These are phyloP conservation scores for Kluyveromyces aestuarii DNA, from an alignment of 805 yeast species.

Conservation along the genomic window DNA sequence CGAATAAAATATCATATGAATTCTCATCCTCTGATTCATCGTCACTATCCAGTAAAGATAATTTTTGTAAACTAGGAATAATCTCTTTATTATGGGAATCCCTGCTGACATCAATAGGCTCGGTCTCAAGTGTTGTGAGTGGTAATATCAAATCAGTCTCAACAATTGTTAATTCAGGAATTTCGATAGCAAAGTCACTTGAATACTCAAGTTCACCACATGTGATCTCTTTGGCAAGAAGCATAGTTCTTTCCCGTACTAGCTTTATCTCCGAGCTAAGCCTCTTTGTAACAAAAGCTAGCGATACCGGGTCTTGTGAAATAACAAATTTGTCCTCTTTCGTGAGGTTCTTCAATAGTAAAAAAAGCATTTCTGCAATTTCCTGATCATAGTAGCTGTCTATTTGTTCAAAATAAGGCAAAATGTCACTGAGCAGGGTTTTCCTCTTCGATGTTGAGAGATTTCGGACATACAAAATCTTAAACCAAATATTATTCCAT, in stretches of 20 bases:
- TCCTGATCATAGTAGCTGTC: constrained; percentile 13
- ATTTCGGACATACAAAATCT: neutral
- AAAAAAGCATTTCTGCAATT: constrained; percentile 14
- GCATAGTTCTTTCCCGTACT: constrained; percentile 28
- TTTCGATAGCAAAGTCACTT: constrained; percentile 16
- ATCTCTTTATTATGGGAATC: neutral
- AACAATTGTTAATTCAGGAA: constrained; percentile 10
- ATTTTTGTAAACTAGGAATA: neutral
- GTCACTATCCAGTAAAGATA: constrained; percentile 14
- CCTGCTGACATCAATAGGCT: too few species aligned
- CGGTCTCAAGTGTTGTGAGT: neutral
- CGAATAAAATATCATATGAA: constrained; percentile 52
- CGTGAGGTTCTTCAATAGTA: constrained; percentile 8
- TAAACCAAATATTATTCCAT: neutral
- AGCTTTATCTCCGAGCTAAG: constrained; percentile 13
- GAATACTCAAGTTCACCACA: constrained; percentile 20
- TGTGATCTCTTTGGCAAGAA: constrained; percentile 23
- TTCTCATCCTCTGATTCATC: constrained; percentile 29
- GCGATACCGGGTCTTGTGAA: constrained; percentile 12
- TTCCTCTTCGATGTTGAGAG: neutral
- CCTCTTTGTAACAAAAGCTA: constrained; percentile 24
- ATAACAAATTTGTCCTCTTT: constrained; percentile 5
- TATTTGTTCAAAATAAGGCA: neutral
- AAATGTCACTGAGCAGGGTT: neutral
- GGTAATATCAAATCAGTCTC: neutral